Conservation (phyloP, 2,329 filamentous ascomycete genomes). For the Didymosphaeria variabile region DNA sequence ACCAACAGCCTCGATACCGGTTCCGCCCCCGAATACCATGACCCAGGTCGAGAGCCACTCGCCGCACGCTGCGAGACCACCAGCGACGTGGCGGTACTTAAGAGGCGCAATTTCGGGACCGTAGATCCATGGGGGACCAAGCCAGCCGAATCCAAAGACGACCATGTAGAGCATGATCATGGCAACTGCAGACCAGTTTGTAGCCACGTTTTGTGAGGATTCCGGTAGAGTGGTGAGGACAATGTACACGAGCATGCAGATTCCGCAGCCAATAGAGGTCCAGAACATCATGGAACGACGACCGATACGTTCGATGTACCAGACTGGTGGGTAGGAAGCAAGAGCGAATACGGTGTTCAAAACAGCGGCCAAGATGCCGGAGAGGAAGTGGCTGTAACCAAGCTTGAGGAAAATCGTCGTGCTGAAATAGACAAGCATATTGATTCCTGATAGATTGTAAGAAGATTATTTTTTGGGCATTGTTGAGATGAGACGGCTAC, state of each 20-base stretch:
- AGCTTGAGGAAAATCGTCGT: constrained; percentile 47
- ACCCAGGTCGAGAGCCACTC: constrained; percentile 51
- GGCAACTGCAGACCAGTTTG: constrained; percentile 37
- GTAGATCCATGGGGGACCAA: constrained; percentile 48
- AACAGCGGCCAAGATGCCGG: constrained; percentile 58
- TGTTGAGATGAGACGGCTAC: neutral
- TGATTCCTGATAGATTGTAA: constrained; percentile 21
- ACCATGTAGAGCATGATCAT: constrained; percentile 39
- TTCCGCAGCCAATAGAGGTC: constrained; percentile 27
- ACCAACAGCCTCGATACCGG: constrained; percentile 45
- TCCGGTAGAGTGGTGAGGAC: constrained; percentile 29
- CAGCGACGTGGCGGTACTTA: constrained; percentile 48
- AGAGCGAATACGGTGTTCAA: constrained; percentile 89
- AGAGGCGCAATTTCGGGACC: constrained; percentile 50
- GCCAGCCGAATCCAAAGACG: constrained; percentile 43
- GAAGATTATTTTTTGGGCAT: neutral
- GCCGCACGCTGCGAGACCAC: constrained; percentile 46
- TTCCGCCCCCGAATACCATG: constrained; percentile 48
- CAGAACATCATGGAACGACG: constrained; percentile 41
- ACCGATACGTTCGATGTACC: constrained; percentile 44
- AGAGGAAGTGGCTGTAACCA: constrained; percentile 29
- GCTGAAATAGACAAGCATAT: constrained; percentile 44
- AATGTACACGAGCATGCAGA: constrained; percentile 39
- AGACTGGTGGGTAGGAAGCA: constrained; percentile 56
- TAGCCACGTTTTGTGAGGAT: constrained; percentile 19